Conservation (phyloP, 768 basidiomycete species). For the Tricholoma terreum region DNA sequence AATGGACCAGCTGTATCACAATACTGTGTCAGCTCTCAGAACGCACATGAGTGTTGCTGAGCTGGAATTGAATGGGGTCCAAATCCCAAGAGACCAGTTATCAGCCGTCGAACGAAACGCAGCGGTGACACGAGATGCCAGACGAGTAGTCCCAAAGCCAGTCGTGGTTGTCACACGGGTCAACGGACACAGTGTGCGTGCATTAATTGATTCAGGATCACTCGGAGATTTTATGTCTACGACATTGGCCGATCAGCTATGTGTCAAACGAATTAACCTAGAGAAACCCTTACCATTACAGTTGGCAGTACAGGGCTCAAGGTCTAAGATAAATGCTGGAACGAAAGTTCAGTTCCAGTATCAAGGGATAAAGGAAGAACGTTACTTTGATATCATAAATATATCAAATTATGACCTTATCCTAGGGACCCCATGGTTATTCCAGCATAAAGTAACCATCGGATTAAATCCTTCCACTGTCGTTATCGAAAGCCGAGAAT, state of each 20-base stretch:
- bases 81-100: not conserved
- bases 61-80: not conserved
- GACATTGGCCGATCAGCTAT: not conserved
- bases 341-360: not conserved
- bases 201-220: not conserved
- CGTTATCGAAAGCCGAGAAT: not conserved
- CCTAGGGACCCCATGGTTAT: conserved; percentile 32
- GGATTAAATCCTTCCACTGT: conserved; percentile 17
- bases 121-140: not conserved
- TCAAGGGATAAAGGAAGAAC: conserved; percentile 1
- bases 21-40: not conserved
- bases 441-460: conserved; percentile 27
- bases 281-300: not conserved
- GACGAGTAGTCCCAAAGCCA: not conserved
- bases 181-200: not conserved
- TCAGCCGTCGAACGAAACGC: not conserved
- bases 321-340: conserved; percentile 6
- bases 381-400: too few relatives aligned
- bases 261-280: not conserved
- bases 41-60: not conserved
- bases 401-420: conserved; percentile 36
- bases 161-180: not conserved
- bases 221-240: conserved; percentile 2
- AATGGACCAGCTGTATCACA: not conserved
- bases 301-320: conserved; percentile 3